Base-by-base conservation (phyloP, 2,329 filamentous ascomycete species). In the Cladophialophora psammophila region DNA sequence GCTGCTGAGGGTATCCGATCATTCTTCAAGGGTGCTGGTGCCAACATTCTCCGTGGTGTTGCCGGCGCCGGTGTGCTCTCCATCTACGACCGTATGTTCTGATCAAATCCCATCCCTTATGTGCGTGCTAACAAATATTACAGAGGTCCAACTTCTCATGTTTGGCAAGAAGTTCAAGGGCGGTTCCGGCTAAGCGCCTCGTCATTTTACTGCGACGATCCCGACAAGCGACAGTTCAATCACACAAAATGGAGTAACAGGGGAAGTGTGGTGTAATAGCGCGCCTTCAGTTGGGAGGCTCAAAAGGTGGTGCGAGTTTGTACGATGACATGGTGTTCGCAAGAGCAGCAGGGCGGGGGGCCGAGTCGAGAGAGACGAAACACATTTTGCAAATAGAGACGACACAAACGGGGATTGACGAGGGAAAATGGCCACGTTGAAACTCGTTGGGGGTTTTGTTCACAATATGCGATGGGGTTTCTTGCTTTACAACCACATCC, bases 21-120 rank as follows among this genome's bases (percentile, higher is more conserved):
- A 79, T 94, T 99, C 85, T 99, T 99, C 94, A 99, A 99, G 93
- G 95, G 95, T 94, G 95, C 95, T 82, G 95, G 95, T 93, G 95
- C 95, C 90, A 99, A 99, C 93, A 99, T 99, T 82, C 95, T 99
- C 87, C 95, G 95, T 97, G 96, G 95, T 97, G 95, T 99, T 81
- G 95, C 95, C 81, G 96, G 95, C 93, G 95, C 95, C 87, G 95
- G 95, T 99, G 95, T 99, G 82, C 89, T 99, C 83, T 99, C 95
- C 84, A 97, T 99, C 93, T 99, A 99, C 87, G 95, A 99, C 85
- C 94, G 98, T 73, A 70, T 57, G 72, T 72, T 34, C 63, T n/a
- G 13, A 45, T 9, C 15, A 12, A 12, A 1, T 40, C 38, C 12
- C 36, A 12, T 26, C 26, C 26, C 26, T 35, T 10, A 5, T 18